Evolutionary conservation across 805 yeast genomes (phyloP), one percentile per base, ranked within the genome.

Genomic region (Candida peoriensis): DNA sequence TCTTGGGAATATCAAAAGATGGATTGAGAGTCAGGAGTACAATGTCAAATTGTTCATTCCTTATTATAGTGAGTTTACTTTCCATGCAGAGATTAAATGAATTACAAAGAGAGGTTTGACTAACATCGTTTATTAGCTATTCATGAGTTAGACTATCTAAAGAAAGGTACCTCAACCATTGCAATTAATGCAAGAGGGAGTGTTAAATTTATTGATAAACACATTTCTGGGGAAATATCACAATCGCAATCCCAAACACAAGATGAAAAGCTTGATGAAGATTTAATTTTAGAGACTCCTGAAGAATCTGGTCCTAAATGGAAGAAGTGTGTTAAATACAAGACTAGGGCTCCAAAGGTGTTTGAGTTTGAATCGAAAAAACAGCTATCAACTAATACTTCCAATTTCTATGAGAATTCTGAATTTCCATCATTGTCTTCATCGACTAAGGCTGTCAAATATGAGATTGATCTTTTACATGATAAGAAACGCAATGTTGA

Each of bases 151-250:
- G 82, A 78, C 34, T 78, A 68, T 46, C 63, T 72, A 36, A 71
- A 72, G 46, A 70, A 70, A 37, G 78, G 79, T 1, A 57, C 64
- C 14, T 68, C 76, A 13, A 64, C 78, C 50, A 64, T 68, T 42
- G 76, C 84, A 14, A 65, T 70, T n/a, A 76, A 76, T 54, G 81
- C 89, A 7, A 63, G 79, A 34, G 83, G 78, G 48, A 72, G 85
- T 14, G 66, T 80, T 33, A 62, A 71, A 37, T 75, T 78, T 46
- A 74, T 81, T 35, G 87, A 81, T 44, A 57, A 60, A 24, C 36
- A 52, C 28, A 42, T 56, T 30, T 39, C 50, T 7, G 41, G 34
- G 22, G 32, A 46, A 12, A 7, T 8, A 3, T 7, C 13, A 12
- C 8, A 8, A 8, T 24, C 11, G 20, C 16, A 16, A 20, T 19